These are phyloP conservation scores for Termitomyces sp. DNA, from an alignment of 768 basidiomycete species.

Conservation along the genomic window DNA sequence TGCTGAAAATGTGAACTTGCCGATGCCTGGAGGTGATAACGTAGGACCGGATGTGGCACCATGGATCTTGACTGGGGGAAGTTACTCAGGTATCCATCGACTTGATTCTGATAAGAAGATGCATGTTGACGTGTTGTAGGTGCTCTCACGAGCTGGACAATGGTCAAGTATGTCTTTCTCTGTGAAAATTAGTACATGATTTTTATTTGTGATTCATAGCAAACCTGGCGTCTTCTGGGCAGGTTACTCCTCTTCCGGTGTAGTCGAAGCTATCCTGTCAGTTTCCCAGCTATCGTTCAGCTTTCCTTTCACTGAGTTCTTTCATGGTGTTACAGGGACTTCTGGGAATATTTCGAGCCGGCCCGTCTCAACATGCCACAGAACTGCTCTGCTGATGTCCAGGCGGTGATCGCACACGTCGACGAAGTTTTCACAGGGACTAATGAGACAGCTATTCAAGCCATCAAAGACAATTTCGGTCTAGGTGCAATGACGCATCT, in stretches of 20 bases:
- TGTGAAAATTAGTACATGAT: neutral
- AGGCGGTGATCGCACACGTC: slow-evolving; percentile 56
- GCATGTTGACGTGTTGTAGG: slow-evolving; percentile 3
- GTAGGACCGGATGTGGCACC: slow-evolving; percentile 48
- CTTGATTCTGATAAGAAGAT: neutral
- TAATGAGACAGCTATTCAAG: slow-evolving; percentile 41
- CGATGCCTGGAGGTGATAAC: slow-evolving; percentile 59
- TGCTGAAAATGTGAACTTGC: slow-evolving; percentile 56
- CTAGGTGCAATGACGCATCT: slow-evolving; percentile 49
- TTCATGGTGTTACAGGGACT: slow-evolving; percentile 29
- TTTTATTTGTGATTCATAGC: slow-evolving; percentile 23
- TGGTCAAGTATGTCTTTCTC: slow-evolving; percentile 52
- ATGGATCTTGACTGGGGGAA: slow-evolving; percentile 48
- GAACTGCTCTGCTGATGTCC: slow-evolving; percentile 71
- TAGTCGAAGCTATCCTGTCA: slow-evolving; percentile 56
- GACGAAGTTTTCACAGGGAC: slow-evolving; percentile 49
- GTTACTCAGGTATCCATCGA: slow-evolving; percentile 35
- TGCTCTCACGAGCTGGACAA: slow-evolving; percentile 51
- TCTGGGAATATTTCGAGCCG: slow-evolving; percentile 71
- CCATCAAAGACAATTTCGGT: slow-evolving; percentile 55
- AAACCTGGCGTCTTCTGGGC: slow-evolving; percentile 57
- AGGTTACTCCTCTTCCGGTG: slow-evolving; percentile 61
- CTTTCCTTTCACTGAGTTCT: neutral
- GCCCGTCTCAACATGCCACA: slow-evolving; percentile 59
- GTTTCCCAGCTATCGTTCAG: slow-evolving; percentile 12